Conservation (phyloP, 1,139 yeast species). For the Hemisphaericaspora xylofermentans region DNA sequence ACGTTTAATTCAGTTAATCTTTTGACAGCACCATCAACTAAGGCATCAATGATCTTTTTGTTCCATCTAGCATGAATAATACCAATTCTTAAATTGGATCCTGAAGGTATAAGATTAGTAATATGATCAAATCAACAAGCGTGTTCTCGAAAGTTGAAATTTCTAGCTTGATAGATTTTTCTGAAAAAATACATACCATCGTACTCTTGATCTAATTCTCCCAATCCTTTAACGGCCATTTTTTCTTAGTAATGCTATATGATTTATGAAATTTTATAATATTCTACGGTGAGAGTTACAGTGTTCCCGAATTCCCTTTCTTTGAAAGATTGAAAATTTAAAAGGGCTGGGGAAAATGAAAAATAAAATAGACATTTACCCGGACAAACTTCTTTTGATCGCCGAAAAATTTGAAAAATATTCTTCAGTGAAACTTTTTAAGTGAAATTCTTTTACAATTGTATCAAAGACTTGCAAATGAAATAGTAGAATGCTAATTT, state of each 20-base stretch:
- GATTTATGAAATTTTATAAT: too few species aligned
- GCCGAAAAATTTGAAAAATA: too few species aligned
- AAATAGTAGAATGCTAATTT: too few species aligned
- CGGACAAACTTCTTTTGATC: too few species aligned
- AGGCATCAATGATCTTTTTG: constrained; percentile 66
- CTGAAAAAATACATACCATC: constrained; percentile 44
- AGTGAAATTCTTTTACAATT: too few species aligned
- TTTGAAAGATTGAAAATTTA: not conserved
- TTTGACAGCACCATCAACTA: constrained; percentile 73
- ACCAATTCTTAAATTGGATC: constrained; percentile 69
- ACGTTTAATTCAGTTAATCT: constrained; percentile 69
- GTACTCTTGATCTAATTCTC: constrained; percentile 66
- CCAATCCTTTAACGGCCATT: constrained; percentile 83
- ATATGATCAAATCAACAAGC: not conserved
- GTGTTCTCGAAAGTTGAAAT: too few species aligned
- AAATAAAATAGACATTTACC: constrained; percentile 3
- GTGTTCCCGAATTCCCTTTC: too few species aligned
- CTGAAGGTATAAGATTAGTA: constrained; percentile 19
- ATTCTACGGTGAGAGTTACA: not conserved
- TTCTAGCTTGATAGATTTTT: not conserved
- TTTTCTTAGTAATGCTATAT: too few species aligned
- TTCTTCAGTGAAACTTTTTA: too few species aligned
- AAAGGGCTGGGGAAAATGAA: not conserved
- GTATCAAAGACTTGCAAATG: too few species aligned
- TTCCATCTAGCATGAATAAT: constrained; percentile 98